Base-by-base conservation (phyloP, 2,329 filamentous ascomycete genomes). In the Hyphodiscus sp. region DNA sequence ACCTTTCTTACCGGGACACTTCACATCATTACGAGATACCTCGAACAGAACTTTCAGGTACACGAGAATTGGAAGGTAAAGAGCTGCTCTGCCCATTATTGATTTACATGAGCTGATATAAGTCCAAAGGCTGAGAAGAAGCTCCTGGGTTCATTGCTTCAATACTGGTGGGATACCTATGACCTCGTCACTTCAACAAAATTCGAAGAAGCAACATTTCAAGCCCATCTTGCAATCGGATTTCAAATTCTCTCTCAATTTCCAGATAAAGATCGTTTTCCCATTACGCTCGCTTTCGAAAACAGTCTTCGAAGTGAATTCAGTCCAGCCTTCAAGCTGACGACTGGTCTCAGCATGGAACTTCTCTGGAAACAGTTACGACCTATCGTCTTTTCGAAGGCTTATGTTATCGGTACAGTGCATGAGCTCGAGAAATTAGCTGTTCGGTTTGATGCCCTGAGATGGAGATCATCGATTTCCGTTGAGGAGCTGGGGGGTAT, bases 311-410 rank as follows among this genome's bases (percentile, higher is more conserved):
- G 77, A 44, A 72, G 72, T 41, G 76, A 77, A 48, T 92, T 95
- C 64, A 77, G 80, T 20, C 77, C 81, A 16, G 83, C 82, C 1
- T 91, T 91, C 72, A 82, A 83, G 52, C 72, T 95, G 15, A 83
- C 76, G 0, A 91, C 86, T 1, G 91, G 90, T 0, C 73, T 91
- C 13, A 85, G 82, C 60, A 94, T 95, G 87, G 87, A 94, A 65
- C 68, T 73, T 9, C 76, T 95, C 5, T 95, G 91, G 92, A 79
- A 81, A 43, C 65, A 74, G 1, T 80, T 95, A 64, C 81, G 87
- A 50, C 89, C 91, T 0, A 68, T 73, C 11, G 76, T 82, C 4
- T 74, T 84, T 20, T 69, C 75, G 1, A 74, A 75, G 18, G 67
- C 71, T 20, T 62, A 65, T 3, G 71, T 74, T 0, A 69, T 83